Evolutionary conservation across 768 basidiomycete genomes (phyloP).

Genomic region (Suillus subaureus): DNA sequence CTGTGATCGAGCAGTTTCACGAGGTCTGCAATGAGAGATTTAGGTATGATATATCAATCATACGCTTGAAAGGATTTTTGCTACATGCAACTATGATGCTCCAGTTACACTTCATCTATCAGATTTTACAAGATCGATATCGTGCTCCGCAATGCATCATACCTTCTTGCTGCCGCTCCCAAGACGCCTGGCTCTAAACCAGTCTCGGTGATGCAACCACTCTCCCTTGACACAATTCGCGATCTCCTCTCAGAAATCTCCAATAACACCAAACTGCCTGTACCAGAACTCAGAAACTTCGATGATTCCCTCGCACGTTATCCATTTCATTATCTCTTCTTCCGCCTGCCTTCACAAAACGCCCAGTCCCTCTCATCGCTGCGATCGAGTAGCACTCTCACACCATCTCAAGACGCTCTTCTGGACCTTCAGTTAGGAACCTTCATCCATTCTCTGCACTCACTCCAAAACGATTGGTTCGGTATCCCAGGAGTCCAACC

Average conservation of each 20-base stretch:
- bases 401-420: conserved; percentile 40
- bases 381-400: conserved; percentile 30
- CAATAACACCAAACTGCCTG: conserved; percentile 49
- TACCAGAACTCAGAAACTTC: conserved; percentile 46
- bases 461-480: conserved; percentile 78
- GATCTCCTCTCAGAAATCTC: conserved; percentile 45
- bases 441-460: conserved; percentile 65
- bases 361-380: conserved; percentile 40
- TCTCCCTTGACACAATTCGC: conserved; percentile 39
- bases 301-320: conserved; percentile 48
- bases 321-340: conserved; percentile 54
- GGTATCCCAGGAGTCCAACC: conserved; percentile 47
- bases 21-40: conserved; percentile 29
- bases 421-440: conserved; percentile 65
- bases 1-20: conserved; percentile 20
- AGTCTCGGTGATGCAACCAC: conserved; percentile 5
- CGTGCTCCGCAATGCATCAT: conserved; percentile 20
- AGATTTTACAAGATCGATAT: conserved; percentile 33
- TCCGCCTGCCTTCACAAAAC: conserved; percentile 35
- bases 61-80: neutral
- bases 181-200: conserved; percentile 14
- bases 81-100: conserved; percentile 13
- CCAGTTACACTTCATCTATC: conserved; percentile 29
- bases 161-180: conserved; percentile 24
- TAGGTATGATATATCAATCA: conserved; percentile 27